phyloP scores from a whole-genome alignment of 768 basidiomycete genomes.

The Phaeotremella skinneri region DNA sequence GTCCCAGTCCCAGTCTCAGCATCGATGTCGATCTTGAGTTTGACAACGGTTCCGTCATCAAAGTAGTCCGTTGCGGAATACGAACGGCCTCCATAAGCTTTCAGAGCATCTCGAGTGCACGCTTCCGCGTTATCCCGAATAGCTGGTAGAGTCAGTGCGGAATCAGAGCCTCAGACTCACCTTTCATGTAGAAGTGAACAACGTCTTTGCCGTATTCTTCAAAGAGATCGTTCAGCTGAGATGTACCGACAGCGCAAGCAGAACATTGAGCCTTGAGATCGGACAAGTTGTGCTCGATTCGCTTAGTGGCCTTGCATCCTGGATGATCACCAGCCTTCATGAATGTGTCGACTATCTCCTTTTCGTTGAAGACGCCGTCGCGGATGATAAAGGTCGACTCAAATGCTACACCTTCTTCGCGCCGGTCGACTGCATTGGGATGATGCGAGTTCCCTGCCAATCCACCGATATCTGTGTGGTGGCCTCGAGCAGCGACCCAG shows the following conservation, averaged over 20 bases:
- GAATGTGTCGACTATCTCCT: constrained; percentile 35
- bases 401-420: constrained; percentile 23
- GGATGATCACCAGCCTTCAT: constrained; percentile 35
- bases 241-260: constrained; percentile 30
- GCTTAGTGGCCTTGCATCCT: constrained; percentile 32
- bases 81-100: constrained; percentile 18
- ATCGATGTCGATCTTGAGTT: constrained; percentile 72
- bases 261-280: constrained; percentile 40
- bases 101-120: constrained; percentile 76
- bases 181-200: constrained; percentile 38
- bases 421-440: constrained; percentile 30
- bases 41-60: constrained; percentile 43
- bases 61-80: constrained; percentile 64
- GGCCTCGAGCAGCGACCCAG: constrained; percentile 7
- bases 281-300: constrained; percentile 35
- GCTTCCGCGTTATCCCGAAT: constrained; percentile 84
- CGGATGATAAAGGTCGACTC: constrained; percentile 25
- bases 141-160: background rate
- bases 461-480: constrained; percentile 6
- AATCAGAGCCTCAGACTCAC: background rate
- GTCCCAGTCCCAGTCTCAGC: constrained; percentile 69
- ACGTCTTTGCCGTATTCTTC: constrained; percentile 35
- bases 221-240: constrained; percentile 34
- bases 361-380: constrained; percentile 36
- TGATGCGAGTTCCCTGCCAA: constrained; percentile 18